Base-by-base conservation (phyloP, 2,329 filamentous ascomycete species). In the Pseudogymnoascus sp. region DNA sequence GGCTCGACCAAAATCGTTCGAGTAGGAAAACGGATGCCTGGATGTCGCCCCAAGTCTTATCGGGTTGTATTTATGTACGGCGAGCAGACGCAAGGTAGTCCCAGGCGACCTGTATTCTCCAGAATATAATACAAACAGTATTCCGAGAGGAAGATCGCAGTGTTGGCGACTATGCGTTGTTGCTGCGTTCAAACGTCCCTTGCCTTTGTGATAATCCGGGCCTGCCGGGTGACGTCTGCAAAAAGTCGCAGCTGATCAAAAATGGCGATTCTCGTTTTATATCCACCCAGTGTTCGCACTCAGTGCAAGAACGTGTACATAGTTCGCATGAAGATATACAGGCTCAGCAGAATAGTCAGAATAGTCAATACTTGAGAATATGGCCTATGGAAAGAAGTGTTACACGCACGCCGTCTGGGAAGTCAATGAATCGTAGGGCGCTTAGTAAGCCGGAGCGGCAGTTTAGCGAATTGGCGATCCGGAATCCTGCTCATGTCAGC, bases 281-380 rank as follows among this genome's bases (percentile, higher is more conserved):
- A 55, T 55, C 29, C 9, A 55, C 48, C 48, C 48, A 55, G 48
- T 55, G 29, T 33, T 55, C 15, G 48, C 10, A 21, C 15, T 55
- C 48, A 55, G 10, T 55, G 8, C 17, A 55, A 35, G 15, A 55
- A 55, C 60, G 13, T 65, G 21, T 44, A 62, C 65, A 12, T 66
- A 61, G 17, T 66, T 66, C 29, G 59, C 33, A 17, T 64, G 55
- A 10, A 65, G 36, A 25, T 25, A 31, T 27, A 36, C 29, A 31
- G 42, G n/a, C 12, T 25, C 33, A 15, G 17, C 25, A 15, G 33
- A 44, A 42, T 60, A 33, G 10, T 13, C 33, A 13, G 15, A 55
- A 55, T 55, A 55, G 29, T 10, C 29, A 33, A 55, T 55, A 33
- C n/a, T 55, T 55, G 9, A 55, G 2, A 55, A 35, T 33, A 35